Conservation (phyloP, 129 eudicot species). For the Pseudognaphalium luteoalbum region DNA sequence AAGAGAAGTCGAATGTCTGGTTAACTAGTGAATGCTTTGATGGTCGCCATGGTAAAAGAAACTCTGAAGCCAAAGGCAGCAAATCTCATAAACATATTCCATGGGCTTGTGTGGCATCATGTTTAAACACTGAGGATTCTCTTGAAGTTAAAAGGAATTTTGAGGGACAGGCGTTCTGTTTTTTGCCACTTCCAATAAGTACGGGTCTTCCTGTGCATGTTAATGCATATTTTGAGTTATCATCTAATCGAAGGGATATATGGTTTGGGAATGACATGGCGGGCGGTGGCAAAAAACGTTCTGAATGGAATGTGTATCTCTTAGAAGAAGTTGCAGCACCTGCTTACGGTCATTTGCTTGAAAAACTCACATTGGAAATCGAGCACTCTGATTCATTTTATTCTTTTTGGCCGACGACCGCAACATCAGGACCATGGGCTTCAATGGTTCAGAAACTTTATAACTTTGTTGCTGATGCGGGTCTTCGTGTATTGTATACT, state of each 20-base stretch:
- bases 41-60: slow-evolving; percentile 46
- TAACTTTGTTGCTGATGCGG: slow-evolving; percentile 66
- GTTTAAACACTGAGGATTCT: slow-evolving; percentile 40
- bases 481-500: slow-evolving; percentile 81
- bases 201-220: slow-evolving; percentile 96
- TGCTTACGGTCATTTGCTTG: slow-evolving; percentile 94
- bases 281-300: slow-evolving; percentile 92
- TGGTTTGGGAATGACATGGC: slow-evolving; percentile 99
- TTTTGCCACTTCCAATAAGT: slow-evolving; percentile 87
- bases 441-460: slow-evolving; percentile 82
- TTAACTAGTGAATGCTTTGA: slow-evolving; percentile 86
- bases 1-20: slow-evolving; percentile 69
- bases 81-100: slow-evolving; percentile 67
- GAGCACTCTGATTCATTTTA: slow-evolving; percentile 76
- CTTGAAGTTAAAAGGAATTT: slow-evolving; percentile 39
- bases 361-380: slow-evolving; percentile 72
- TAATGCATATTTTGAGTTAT: slow-evolving; percentile 90
- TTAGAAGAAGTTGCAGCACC: slow-evolving; percentile 94
- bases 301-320: slow-evolving; percentile 90
- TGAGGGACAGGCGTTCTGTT: slow-evolving; percentile 96
- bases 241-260: slow-evolving; percentile 96
- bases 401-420: slow-evolving; percentile 79
- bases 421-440: slow-evolving; percentile 80
- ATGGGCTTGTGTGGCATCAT: slow-evolving; percentile 94
- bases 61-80: slow-evolving; percentile 38